Evolutionary conservation across 768 basidiomycete genomes (phyloP), one percentile per base, ranked within the genome.

Genomic region (Leucocoprinus leucothites): DNA sequence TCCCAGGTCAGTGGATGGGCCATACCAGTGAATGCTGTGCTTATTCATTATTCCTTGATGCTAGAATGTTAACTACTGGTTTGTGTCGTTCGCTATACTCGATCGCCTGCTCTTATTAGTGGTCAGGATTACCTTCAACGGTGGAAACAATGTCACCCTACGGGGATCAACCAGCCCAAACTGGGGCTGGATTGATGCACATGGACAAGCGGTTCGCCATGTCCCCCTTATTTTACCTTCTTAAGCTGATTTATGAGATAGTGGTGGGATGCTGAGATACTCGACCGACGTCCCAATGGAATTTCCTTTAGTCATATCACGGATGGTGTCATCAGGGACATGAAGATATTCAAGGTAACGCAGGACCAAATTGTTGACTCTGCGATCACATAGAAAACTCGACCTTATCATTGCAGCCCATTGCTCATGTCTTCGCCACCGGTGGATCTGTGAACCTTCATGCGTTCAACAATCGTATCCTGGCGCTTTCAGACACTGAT

Each of bases 171-270:
- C 63, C 9, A 78, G 85, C 56, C 77, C 81, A 0, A 55, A 80
- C 2, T 82, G 81, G 80, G 84, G 84, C n/a, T 86, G 83, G 83
- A 75, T 86, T 0, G 78, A 85, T 59, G 80, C 71, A 1, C 78
- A 85, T 48, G 84, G 84, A 1, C 81, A 84, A 67, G 72, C 72
- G 28, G 79, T 78, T 52, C 48, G 69, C 64, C 2, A 22, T 26
- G 2, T 9, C 36, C 35, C 26, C 18, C 35, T 2, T 2, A 1
- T 28, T 46, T 46, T 28, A 11, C 14, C 25, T 19, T 18, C 0
- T 26, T 58, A 9, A 28, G 18, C 38, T 3, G 38, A 31, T 36
- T 41, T n/a, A n/a, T n/a, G n/a, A n/a, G n/a, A n/a, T 41, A 84
- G 81, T 85, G 84, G 83, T 84, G 84, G 82, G 75, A 82, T 60